Conservation (phyloP, 2,329 filamentous ascomycete genomes). For the Tolypocladium sp. region DNA sequence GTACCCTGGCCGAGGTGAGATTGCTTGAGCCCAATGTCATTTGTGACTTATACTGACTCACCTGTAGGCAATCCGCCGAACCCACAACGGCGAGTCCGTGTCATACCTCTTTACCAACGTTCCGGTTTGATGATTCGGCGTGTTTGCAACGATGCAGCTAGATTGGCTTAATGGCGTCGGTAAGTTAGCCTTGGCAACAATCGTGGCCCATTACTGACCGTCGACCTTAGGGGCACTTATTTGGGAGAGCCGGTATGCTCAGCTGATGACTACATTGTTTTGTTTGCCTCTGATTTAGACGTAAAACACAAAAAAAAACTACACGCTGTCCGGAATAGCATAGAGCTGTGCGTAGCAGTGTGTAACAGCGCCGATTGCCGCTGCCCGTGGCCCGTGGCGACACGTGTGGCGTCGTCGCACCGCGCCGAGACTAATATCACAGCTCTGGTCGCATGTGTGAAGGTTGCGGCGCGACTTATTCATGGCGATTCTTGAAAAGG, state of each 20-base stretch:
- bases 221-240: not conserved
- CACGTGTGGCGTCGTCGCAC: not conserved
- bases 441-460: not conserved
- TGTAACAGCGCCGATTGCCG: no score
- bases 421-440: not conserved
- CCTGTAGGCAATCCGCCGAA: conserved; percentile 52
- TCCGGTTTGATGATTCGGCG: conserved; percentile 29
- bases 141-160: conserved; percentile 7
- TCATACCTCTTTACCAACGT: conserved; percentile 62
- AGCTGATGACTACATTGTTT: not conserved
- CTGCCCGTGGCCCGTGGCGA: not conserved
- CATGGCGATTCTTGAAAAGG: not conserved
- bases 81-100: conserved; percentile 57
- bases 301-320: not conserved
- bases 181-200: not conserved
- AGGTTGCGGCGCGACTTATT: not conserved
- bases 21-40: not conserved
- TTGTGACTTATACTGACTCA: conserved; percentile 1
- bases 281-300: not conserved
- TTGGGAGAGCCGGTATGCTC: not conserved
- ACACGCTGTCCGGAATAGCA: not conserved
- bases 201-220: not conserved
- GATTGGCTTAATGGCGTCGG: conserved; percentile 1
- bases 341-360: not conserved
- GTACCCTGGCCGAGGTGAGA: conserved; percentile 58